Base-by-base conservation (phyloP, 768 basidiomycete genomes). In the Leccinum longicurvipes region DNA sequence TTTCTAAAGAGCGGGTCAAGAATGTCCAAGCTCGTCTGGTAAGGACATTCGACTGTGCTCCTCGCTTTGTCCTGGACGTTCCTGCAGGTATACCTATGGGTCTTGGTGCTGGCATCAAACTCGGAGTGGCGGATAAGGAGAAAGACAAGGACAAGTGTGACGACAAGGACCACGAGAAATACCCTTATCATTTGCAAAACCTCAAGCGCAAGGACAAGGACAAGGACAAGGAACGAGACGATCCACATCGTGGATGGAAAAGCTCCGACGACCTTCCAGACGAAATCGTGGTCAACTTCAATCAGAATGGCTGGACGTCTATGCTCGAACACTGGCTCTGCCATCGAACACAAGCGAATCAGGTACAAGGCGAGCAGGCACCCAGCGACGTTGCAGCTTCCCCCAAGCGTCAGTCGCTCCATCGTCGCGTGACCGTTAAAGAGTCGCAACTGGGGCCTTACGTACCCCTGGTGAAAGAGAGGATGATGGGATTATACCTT, bases 401-500 rank as follows among this genome's bases (percentile, higher is more conserved):
- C 9, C 73, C 79, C 14, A 77, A 81, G 50, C 73, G 78, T 44
- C 73, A 79, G 47, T 72, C 72, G 7, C 61, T 82, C 25, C 70
- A 77, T 39, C 73, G 78, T 42, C 74, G 77, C 14, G 71, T 72
- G 29, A 67, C 74, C 1, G 67, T 73, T 1, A 80, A 77, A 54
- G 77, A 79, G 27, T 68, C 71, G 15, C 73, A 78, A 52, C 78
- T 78, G 61, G 91, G 90, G 0, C 92, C 91, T 15, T 98, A 97
- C 66, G 79, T 90, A 59, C 78, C 95, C 24, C 76, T 96, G 11
- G 79, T 83, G 52, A 98, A 98, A 72, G 93, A 97, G 63, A 80
- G 95, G 28, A 78, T 98, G 74, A 88, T 98, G 89, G 92, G 92
- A 3, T 81, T 95, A 41, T 92, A 92, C 66, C 76, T 91, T 32